Conservation (phyloP, 352 stramenopile genomes). For the Aphanomyces invadans region DNA sequence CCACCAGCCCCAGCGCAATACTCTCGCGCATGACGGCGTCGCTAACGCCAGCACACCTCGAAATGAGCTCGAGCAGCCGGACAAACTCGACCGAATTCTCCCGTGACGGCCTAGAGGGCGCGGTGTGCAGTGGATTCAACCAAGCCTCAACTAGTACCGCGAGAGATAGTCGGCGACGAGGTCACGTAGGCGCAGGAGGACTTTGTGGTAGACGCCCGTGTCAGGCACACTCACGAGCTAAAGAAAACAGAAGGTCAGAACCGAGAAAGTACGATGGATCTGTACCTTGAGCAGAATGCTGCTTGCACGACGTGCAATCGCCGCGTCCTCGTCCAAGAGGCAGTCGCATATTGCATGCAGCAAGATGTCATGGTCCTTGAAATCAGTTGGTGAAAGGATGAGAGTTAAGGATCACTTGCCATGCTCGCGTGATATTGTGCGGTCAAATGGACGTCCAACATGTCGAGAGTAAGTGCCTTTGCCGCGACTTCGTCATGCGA, state of each 20-base stretch:
- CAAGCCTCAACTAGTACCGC: not conserved
- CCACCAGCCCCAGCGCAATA: conserved; percentile 25
- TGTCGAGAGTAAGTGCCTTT: conserved; percentile 55
- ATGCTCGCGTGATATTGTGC: conserved; percentile 34
- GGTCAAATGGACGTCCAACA: conserved; percentile 58
- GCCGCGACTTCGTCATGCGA: conserved; percentile 51
- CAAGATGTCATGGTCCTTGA: conserved; percentile 40
- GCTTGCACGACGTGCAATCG: conserved; percentile 53
- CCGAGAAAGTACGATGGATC: not conserved
- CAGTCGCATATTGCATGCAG: conserved; percentile 49
- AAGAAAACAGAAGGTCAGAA: not conserved
- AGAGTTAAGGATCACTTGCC: conserved; percentile 5
- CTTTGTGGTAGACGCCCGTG: conserved; percentile 14
- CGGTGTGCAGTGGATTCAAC: not conserved
- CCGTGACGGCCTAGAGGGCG: not conserved
- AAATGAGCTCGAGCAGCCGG: conserved; percentile 67
- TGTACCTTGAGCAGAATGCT: conserved; percentile 53
- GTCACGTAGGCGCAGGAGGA: not conserved
- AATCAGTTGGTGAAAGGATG: not conserved
- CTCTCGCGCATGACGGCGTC: conserved; percentile 15
- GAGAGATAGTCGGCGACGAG: not conserved
- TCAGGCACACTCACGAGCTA: not conserved
- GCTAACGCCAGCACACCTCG: conserved; percentile 36
- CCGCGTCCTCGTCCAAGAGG: conserved; percentile 60
- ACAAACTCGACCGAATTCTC: conserved; percentile 66